Percentiles rank a stretch among this genome's conserved stretches.
These are phyloP conservation scores for Halophytophthora polymorphica DNA, from an alignment of 352 stramenopile species.

Conservation along the genomic window DNA sequence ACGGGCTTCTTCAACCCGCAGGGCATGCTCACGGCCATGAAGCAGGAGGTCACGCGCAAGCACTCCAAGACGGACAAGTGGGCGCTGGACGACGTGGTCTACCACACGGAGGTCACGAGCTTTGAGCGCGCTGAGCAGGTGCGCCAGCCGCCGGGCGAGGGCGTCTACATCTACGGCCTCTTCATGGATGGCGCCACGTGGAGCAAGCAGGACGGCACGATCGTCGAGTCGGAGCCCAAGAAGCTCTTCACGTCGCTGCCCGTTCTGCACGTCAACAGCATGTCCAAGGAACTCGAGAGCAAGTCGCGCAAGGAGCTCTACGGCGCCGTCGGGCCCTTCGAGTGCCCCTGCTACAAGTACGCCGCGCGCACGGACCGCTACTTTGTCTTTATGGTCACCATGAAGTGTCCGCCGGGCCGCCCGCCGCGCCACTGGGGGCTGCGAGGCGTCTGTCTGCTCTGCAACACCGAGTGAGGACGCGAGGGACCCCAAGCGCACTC, in stretches of 20 bases:
- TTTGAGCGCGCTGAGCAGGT: conserved; percentile 93
- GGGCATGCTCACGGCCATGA: conserved; percentile 98
- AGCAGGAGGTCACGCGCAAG: conserved; percentile 97
- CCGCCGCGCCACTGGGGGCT: conserved; percentile 93
- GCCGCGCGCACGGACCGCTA: conserved; percentile 92
- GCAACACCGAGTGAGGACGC: conserved; percentile 89
- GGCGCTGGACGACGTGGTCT: conserved; percentile 97
- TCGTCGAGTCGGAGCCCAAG: conserved; percentile 97
- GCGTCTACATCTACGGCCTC: conserved; percentile 97
- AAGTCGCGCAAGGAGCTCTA: conserved; percentile 94
- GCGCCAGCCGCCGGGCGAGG: conserved; percentile 85
- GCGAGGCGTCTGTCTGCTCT: conserved; percentile 91
- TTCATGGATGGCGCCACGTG: conserved; percentile 97
- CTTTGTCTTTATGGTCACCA: conserved; percentile 96
- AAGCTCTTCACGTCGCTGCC: conserved; percentile 95
- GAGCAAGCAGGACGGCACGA: conserved; percentile 90
- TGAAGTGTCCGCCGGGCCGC: conserved; percentile 87
- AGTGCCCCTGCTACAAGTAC: conserved; percentile 98
- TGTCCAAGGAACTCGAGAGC: conserved; percentile 91
- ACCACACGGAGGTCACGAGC: conserved; percentile 95
- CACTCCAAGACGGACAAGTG: conserved; percentile 97
- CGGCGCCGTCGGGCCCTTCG: conserved; percentile 89
- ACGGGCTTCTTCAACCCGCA: conserved; percentile 98
- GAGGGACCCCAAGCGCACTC: too few relatives aligned
- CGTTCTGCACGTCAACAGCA: conserved; percentile 95